Conservation (phyloP, 306 rosid genomes). For the Trifolium subterraneum region DNA sequence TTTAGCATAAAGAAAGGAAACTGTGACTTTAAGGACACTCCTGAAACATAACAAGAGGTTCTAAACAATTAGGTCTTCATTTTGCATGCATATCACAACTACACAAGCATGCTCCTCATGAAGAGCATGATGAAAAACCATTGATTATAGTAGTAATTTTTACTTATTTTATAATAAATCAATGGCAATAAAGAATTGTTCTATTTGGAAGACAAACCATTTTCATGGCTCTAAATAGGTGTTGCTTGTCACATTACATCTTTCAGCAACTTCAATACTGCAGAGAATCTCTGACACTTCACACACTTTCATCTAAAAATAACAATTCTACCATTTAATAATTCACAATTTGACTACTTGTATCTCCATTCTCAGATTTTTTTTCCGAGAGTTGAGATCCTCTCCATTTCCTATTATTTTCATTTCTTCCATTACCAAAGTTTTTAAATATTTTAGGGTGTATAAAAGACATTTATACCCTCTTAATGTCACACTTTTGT, state of each 20-base stretch:
- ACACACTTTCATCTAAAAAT: not conserved
- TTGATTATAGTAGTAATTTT: not conserved
- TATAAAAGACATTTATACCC: too few species aligned
- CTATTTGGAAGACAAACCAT: not conserved
- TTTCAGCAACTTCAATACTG: constrained; percentile 31
- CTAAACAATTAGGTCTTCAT: not conserved
- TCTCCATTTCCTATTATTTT: too few species aligned
- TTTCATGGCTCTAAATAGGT: constrained; percentile 20
- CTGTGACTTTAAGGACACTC: not conserved
- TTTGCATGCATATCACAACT: not conserved
- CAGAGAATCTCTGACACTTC: constrained; percentile 34
- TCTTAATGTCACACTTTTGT: too few species aligned
- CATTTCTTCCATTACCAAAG: too few species aligned
- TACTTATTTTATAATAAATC: not conserved
- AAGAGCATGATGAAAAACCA: not conserved
- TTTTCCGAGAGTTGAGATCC: too few species aligned
- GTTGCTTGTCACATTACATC: constrained; percentile 23
- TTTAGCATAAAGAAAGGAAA: not conserved
- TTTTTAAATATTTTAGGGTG: too few species aligned
- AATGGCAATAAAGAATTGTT: not conserved
- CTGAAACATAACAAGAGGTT: not conserved
- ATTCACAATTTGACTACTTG: constrained; percentile 25
- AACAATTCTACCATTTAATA: constrained; percentile 24
- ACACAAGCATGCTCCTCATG: not conserved
- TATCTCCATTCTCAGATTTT: constrained; percentile 9